Evolutionary conservation across 305 asterid species (phyloP).

Genomic region (Fraxinus sp.): DNA sequence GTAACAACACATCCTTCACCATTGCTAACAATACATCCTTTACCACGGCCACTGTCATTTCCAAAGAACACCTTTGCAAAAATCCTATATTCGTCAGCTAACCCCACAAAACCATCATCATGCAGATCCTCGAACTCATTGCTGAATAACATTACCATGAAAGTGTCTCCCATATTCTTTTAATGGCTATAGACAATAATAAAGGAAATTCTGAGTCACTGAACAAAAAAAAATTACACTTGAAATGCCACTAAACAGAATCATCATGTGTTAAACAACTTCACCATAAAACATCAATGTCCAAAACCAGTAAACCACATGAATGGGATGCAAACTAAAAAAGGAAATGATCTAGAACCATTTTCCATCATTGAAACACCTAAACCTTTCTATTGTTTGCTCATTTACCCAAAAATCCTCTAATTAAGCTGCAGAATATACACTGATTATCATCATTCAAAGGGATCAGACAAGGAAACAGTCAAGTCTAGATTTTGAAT

Average conservation of each 20-base stretch:
- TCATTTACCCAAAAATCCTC: background rate
- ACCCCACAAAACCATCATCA: constrained; percentile 67
- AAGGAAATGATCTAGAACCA: background rate
- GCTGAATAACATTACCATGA: constrained; percentile 42
- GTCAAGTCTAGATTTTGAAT: background rate
- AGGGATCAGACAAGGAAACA: background rate
- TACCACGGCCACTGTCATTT: constrained; percentile 35
- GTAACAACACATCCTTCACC: constrained; percentile 42
- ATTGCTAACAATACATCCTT: constrained; percentile 38
- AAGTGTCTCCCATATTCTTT: constrained; percentile 29
- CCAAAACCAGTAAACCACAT: background rate
- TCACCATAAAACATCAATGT: background rate
- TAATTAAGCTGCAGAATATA: background rate
- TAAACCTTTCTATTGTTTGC: background rate
- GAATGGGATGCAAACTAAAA: background rate
- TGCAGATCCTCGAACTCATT: constrained; percentile 56
- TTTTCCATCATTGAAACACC: background rate
- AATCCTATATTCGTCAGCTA: constrained; percentile 48
- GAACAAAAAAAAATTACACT: constrained; percentile 24
- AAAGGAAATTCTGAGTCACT: constrained; percentile 34
- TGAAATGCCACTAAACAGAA: constrained; percentile 1
- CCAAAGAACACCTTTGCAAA: constrained; percentile 63
- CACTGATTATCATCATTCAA: background rate
- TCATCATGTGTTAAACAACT: background rate
- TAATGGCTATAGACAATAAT: constrained; percentile 23